Base-by-base conservation (phyloP, 176 grass and related monocot genomes). In the Aechmea fasciata region DNA sequence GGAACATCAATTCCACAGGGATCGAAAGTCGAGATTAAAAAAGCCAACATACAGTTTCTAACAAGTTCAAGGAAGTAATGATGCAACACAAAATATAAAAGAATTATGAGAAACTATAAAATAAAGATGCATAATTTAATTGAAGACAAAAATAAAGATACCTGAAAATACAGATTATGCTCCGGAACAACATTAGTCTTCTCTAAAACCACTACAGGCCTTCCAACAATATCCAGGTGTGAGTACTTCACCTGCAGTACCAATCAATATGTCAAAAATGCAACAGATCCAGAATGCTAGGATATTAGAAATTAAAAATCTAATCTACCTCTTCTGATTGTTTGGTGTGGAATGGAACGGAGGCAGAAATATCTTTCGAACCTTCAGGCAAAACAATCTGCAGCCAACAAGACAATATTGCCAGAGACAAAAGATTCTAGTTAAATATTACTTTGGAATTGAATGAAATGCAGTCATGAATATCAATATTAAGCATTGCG, bases 341-440 rank as follows among this genome's bases (percentile, higher is more conserved):
- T 33, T 86, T 85, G 55, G 57, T 77, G 69, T 89, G 87, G 82
- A 94, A 99, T 72, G 89, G 87, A 74, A 73, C 79, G 62, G 78
- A 84, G 80, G 85, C 87, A 69, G 84, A 72, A 69, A 94, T 90
- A 73, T 78, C 95, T 63, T 93, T 88, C 69, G 95, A 99, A 52
- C 95, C 95, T 94, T 99, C 95, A 69, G 95, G 95, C 50, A 99
- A 68, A 63, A 94, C 82, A 64, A 99, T 82, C 95, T 99, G 77
- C 49, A 61, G 55, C 2, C 15, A 23, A 23, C 22, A 59, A 59
- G 55, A 13, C 15, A 59, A 59, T 17, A 59, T 18, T 59, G 55
- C n/a, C 55, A 59, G 55, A 19, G 19, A 59, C 12, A 55, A 59
- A 20, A 59, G 10, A 19, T 20, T 59, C 3, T 2, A 59, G 55